Conservation (phyloP, 768 basidiomycete genomes). For the Coprinopsis cinerea region DNA sequence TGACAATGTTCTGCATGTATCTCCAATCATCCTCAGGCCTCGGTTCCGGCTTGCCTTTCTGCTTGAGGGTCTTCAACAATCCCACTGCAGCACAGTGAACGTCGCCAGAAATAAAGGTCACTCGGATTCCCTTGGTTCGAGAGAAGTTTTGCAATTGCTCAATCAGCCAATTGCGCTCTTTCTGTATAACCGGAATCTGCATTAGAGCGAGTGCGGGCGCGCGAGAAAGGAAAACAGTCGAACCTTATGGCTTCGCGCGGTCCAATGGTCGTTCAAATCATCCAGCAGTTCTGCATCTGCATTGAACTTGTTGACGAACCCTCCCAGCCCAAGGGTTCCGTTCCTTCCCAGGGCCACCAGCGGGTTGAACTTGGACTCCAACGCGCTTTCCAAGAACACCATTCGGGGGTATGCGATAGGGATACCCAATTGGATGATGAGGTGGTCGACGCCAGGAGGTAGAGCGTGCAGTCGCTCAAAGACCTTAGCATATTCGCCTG, state of each 20-base stretch:
- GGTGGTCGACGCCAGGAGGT: slow-evolving; percentile 68
- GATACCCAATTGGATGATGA: slow-evolving; percentile 75
- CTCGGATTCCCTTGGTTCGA: slow-evolving; percentile 50
- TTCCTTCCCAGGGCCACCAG: slow-evolving; percentile 66
- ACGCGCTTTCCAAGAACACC: slow-evolving; percentile 76
- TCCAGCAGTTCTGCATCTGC: slow-evolving; percentile 91
- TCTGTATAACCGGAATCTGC: too few relatives aligned
- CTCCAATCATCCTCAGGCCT: slow-evolving; percentile 60
- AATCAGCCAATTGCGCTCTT: slow-evolving; percentile 88
- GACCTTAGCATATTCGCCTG: slow-evolving; percentile 62
- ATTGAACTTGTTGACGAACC: slow-evolving; percentile 89
- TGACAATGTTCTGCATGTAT: slow-evolving; percentile 88
- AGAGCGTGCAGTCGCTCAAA: slow-evolving; percentile 58
- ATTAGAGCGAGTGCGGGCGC: too few relatives aligned
- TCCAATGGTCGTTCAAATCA: slow-evolving; percentile 95
- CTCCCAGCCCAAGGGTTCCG: slow-evolving; percentile 62
- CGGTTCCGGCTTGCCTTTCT: slow-evolving; percentile 42
- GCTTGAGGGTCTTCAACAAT: slow-evolving; percentile 60
- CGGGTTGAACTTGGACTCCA: slow-evolving; percentile 84
- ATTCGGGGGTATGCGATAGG: slow-evolving; percentile 91
- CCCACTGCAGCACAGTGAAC: slow-evolving; percentile 91
- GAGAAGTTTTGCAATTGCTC: slow-evolving; percentile 74
- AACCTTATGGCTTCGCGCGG: slow-evolving; percentile 74
- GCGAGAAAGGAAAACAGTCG: too few relatives aligned
- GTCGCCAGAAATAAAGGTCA: slow-evolving; percentile 89